phyloP scores from a whole-genome alignment of 2,329 filamentous ascomycete species.

The Escovopsis sp. region DNA sequence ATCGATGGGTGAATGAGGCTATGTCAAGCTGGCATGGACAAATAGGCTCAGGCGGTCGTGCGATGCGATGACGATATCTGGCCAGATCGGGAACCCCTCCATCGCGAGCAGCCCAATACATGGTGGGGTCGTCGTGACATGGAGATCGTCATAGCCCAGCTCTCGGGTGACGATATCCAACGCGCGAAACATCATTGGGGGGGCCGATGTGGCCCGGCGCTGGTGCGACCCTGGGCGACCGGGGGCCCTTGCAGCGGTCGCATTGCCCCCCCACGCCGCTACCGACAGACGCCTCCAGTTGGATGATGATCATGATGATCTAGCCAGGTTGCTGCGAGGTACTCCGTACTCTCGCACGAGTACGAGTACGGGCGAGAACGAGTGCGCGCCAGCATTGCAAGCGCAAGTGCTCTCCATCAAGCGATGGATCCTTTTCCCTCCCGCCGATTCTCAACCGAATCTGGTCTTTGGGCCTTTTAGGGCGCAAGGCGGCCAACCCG shows the following conservation, averaged over 20 bases:
- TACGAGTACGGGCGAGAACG: no score
- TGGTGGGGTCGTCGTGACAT: slow-evolving; percentile 3
- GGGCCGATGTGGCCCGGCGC: slow-evolving; percentile 1
- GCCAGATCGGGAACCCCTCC: not conserved
- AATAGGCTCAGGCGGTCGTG: not conserved
- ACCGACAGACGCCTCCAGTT: slow-evolving; percentile 2
- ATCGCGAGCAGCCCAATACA: not conserved
- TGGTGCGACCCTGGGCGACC: slow-evolving; percentile 3
- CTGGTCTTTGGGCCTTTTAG: no score
- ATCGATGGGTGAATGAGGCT: no score
- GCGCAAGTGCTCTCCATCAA: no score
- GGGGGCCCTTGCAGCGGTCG: slow-evolving; percentile 4
- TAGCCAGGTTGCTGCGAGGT: no score
- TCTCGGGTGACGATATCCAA: slow-evolving; percentile 1
- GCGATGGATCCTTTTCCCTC: no score
- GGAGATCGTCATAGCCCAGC: slow-evolving; percentile 5
- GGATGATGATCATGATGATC: no score
- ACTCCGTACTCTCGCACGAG: no score
- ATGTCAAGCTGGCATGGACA: no score
- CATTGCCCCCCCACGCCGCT: slow-evolving; percentile 4
- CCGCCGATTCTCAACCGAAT: no score
- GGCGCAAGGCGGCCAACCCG: not conserved
- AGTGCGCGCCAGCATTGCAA: no score
- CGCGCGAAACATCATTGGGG: not conserved
- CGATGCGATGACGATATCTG: not conserved